Conservation (phyloP, 805 yeast species). For the Sugiyamaella chiloensis region DNA sequence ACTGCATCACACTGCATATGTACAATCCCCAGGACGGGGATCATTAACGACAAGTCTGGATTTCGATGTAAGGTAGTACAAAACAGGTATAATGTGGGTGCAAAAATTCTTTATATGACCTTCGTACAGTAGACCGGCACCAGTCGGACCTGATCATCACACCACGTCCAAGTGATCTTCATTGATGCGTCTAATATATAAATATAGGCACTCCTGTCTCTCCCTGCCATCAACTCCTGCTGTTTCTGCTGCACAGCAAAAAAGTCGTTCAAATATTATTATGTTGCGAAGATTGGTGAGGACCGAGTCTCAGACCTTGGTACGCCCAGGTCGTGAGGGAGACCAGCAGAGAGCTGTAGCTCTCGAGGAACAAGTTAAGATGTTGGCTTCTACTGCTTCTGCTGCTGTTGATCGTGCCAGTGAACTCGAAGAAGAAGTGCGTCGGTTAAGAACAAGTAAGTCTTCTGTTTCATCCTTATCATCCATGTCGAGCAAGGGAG, state of each 20-base stretch:
- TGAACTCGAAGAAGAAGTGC: conserved; percentile 25
- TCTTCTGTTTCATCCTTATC: background rate
- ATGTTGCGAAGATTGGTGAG: conserved; percentile 3
- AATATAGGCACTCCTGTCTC: conserved; percentile 1
- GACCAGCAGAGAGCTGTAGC: conserved; percentile 24
- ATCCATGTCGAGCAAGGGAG: background rate
- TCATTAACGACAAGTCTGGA: no score
- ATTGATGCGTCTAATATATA: conserved; percentile 2
- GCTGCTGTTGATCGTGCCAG: conserved; percentile 25
- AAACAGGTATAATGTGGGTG: no score
- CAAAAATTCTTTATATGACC: no score
- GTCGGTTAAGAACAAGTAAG: conserved; percentile 4
- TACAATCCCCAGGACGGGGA: no score
- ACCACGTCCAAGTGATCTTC: conserved; percentile 1
- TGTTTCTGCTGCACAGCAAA: background rate
- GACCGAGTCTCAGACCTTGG: conserved; percentile 13
- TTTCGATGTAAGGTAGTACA: no score
- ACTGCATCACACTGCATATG: no score
- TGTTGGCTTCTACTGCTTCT: conserved; percentile 25
- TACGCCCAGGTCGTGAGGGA: conserved; percentile 26
- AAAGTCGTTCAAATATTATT: no score
- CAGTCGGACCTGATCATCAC: no score
- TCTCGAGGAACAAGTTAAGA: conserved; percentile 26
- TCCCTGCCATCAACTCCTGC: conserved; percentile 7
- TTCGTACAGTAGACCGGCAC: no score